Evolutionary conservation across 1,284 basidiomycete genomes (phyloP).

Genomic region (Apiotrichum laibachii): DNA sequence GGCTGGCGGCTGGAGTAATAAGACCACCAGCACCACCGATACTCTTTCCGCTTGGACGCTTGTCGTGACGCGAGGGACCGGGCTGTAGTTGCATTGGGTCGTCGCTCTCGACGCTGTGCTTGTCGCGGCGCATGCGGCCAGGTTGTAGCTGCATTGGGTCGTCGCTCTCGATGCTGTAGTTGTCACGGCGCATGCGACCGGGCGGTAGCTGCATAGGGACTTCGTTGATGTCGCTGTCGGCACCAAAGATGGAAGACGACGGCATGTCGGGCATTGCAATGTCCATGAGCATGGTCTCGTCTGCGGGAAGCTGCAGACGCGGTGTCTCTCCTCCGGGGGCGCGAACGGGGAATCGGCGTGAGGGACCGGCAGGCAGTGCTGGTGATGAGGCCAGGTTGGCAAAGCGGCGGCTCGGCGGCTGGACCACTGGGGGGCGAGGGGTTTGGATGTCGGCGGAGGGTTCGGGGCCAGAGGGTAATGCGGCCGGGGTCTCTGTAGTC

Average conservation of each 20-base stretch:
- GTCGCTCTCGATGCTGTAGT: conserved; percentile 4
- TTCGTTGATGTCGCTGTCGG: conserved; percentile 10
- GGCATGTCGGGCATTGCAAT: conserved; percentile 17
- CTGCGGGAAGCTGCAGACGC: not conserved
- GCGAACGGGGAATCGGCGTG: not conserved
- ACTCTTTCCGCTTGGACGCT: not conserved
- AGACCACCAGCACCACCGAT: conserved; percentile 22
- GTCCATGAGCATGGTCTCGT: conserved; percentile 17
- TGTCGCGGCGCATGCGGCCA: too few relatives aligned
- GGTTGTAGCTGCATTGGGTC: not conserved
- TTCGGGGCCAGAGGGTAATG: too few relatives aligned
- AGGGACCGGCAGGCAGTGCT: not conserved
- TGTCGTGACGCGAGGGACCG: too few relatives aligned
- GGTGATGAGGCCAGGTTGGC: not conserved
- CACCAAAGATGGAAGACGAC: conserved; percentile 9
- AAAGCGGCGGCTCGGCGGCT: too few relatives aligned
- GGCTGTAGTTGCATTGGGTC: not conserved
- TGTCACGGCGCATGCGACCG: too few relatives aligned
- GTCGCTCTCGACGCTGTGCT: conserved; percentile 7
- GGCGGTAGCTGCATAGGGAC: not conserved
- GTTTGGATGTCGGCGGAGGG: too few relatives aligned
- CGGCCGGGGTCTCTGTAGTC: too few relatives aligned
- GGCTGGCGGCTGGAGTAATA: conserved; percentile 38
- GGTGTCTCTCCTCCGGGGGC: conserved; percentile 1
- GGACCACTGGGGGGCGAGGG: too few relatives aligned